Evolutionary conservation across 1,139 yeast species (phyloP).

Genomic region (Lipomyces yarrowii): DNA sequence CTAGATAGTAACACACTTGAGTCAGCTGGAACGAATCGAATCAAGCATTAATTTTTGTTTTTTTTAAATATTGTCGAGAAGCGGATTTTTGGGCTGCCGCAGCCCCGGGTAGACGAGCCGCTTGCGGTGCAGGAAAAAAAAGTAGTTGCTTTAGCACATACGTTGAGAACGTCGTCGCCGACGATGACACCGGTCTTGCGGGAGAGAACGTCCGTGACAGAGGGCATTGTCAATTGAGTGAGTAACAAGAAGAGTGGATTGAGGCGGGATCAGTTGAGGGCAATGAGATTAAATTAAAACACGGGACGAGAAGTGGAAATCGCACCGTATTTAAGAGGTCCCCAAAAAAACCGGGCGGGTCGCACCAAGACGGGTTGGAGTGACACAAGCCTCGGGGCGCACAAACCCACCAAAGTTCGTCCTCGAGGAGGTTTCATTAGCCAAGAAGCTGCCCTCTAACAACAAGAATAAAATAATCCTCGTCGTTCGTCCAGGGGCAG

Average conservation of each 20-base stretch:
- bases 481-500: too few relatives aligned
- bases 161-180: slow-evolving; percentile 89
- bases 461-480: too few relatives aligned
- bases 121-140: slow-evolving; percentile 2
- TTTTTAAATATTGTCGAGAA: neutral
- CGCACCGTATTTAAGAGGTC: neutral
- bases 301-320: neutral
- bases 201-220: slow-evolving; percentile 66
- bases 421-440: too few relatives aligned
- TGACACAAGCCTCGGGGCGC: neutral
- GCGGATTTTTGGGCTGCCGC: neutral
- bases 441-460: too few relatives aligned
- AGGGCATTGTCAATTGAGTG: slow-evolving; percentile 15
- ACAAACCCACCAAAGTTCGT: neutral
- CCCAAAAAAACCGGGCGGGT: too few relatives aligned
- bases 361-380: too few relatives aligned
- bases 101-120: neutral
- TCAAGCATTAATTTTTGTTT: too few relatives aligned
- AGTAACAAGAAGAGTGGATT: neutral
- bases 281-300: neutral
- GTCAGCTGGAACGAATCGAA: neutral
- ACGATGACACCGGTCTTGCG: slow-evolving; percentile 97
- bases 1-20: slow-evolving; percentile 42
- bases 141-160: slow-evolving; percentile 23
- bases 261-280: neutral